A percentile compares a stretch with the other conserved stretches of the same genome.
phyloP scores from a whole-genome alignment of 305 asterid genomes.

The Fraxinus greggii region DNA sequence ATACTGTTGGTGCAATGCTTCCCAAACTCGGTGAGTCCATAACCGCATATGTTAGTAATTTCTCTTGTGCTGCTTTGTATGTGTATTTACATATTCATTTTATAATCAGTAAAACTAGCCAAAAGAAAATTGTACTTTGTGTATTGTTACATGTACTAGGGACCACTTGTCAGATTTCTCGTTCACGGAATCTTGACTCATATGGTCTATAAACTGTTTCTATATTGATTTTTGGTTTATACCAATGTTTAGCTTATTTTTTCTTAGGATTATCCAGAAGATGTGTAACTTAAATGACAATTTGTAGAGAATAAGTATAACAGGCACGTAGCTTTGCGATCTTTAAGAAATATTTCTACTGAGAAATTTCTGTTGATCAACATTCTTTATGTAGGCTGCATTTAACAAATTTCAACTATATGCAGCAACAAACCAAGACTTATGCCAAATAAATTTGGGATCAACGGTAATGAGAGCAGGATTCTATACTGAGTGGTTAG shows the following conservation, averaged over 20 bases:
- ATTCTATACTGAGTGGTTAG: not conserved
- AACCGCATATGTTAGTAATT: slow-evolving; percentile 19
- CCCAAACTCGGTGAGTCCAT: slow-evolving; percentile 75
- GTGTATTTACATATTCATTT: not conserved
- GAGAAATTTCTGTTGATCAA: not conserved
- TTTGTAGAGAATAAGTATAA: not conserved
- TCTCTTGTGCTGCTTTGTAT: not conserved
- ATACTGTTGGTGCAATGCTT: slow-evolving; percentile 90
- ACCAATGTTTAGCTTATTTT: not conserved
- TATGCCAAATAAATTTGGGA: not conserved
- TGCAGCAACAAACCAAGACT: not conserved
- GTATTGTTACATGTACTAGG: not conserved
- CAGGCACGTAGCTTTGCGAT: not conserved
- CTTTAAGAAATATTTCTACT: not conserved
- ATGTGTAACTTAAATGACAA: not conserved
- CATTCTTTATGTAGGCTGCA: not conserved
- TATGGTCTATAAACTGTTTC: not conserved
- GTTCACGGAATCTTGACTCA: not conserved
- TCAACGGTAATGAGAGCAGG: not conserved
- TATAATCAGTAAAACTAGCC: not conserved
- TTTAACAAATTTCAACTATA: not conserved
- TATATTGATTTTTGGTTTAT: not conserved
- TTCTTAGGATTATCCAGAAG: not conserved
- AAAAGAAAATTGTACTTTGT: not conserved
- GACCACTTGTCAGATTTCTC: not conserved